These are phyloP conservation scores for Dendrobium catenatum DNA, from an alignment of 106 monocot species.

Conservation along the genomic window DNA sequence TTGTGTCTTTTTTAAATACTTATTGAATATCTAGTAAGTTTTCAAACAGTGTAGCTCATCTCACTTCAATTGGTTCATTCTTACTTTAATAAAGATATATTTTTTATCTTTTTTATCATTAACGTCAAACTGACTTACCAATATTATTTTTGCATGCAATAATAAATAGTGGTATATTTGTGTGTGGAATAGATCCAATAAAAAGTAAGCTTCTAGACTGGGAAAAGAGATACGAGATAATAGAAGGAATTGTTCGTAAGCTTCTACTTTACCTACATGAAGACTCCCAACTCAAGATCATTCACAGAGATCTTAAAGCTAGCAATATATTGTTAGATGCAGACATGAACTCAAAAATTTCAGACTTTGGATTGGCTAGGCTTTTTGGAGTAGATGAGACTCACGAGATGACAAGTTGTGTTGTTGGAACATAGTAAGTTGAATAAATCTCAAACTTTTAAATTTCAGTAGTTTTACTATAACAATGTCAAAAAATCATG, in stretches of 20 bases:
- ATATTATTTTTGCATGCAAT: too few relatives aligned
- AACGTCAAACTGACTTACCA: too few relatives aligned
- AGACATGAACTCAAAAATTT: slow-evolving; percentile 14
- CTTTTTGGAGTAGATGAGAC: slow-evolving; percentile 7
- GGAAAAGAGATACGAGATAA: not conserved
- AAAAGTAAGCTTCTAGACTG: slow-evolving; percentile 3
- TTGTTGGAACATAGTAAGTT: slow-evolving; percentile 16
- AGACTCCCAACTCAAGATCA: slow-evolving; percentile 11
- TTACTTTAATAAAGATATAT: too few relatives aligned
- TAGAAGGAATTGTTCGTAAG: slow-evolving; percentile 14
- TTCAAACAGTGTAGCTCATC: not conserved
- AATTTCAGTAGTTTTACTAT: not conserved
- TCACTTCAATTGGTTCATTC: too few relatives aligned
- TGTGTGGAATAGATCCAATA: not conserved
- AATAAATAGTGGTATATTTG: too few relatives aligned
- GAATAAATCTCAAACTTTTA: not conserved
- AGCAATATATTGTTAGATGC: slow-evolving; percentile 13
- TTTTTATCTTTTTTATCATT: too few relatives aligned
- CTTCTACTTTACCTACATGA: slow-evolving; percentile 16
- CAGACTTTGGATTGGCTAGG: slow-evolving; percentile 14
- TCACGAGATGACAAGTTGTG: not conserved
- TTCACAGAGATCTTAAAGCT: not conserved
- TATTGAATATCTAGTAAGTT: not conserved
- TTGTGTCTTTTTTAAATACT: not conserved
- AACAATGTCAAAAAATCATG: not conserved